Evolutionary conservation across 129 eudicot species (phyloP).

Genomic region (Flaveria ramosissima): DNA sequence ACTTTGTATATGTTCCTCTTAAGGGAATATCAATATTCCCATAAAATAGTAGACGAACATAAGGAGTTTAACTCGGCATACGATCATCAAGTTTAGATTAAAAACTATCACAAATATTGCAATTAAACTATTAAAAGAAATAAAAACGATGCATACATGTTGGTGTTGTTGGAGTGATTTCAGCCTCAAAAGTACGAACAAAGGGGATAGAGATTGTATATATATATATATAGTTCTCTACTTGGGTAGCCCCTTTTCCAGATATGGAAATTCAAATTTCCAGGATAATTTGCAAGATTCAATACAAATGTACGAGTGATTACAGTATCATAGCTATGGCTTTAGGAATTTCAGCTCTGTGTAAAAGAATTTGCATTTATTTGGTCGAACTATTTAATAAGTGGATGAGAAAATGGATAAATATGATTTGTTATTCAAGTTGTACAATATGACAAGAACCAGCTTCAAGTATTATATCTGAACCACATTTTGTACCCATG

Average conservation of each 20-base stretch:
- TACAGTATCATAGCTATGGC: not conserved
- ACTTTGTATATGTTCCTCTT: no score
- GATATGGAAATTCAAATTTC: not conserved
- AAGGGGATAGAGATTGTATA: no score
- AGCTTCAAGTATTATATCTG: not conserved
- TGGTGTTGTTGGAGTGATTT: not conserved
- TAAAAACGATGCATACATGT: not conserved
- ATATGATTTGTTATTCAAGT: not conserved
- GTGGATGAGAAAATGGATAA: not conserved
- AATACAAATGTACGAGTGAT: conserved; percentile 1
- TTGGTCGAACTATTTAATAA: not conserved
- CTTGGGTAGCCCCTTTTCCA: not conserved
- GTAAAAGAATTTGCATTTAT: not conserved
- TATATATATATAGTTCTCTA: no score
- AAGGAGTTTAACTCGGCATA: no score
- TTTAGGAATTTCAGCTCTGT: conserved; percentile 3
- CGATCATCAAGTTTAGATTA: no score
- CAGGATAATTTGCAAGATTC: not conserved
- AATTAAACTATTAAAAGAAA: not conserved
- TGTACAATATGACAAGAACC: conserved; percentile 10
- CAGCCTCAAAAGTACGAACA: no score
- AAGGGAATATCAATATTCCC: no score
- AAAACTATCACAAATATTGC: not conserved
- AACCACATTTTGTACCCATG: not conserved
- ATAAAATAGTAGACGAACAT: no score